These are phyloP conservation scores for Vigna unguiculata DNA, from an alignment of 306 rosid species.

Conservation along the genomic window DNA sequence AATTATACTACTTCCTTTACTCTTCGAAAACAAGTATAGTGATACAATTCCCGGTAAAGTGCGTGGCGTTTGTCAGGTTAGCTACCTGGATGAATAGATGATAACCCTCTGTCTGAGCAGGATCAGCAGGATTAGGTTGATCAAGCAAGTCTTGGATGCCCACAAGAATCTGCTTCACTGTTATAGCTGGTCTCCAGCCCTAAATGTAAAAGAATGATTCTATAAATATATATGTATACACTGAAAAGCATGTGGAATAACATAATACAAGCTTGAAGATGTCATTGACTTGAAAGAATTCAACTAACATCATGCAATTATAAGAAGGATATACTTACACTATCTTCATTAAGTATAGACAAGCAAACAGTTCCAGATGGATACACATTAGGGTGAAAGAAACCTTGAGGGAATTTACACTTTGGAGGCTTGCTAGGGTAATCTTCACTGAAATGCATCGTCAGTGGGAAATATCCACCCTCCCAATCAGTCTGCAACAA, in stretches of 20 bases:
- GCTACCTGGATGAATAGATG: conserved; percentile 96
- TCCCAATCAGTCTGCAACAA: conserved; percentile 98
- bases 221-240: background rate
- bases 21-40: background rate
- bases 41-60: background rate
- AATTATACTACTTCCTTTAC: conserved; percentile 28
- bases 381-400: conserved; percentile 98
- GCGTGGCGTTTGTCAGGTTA: conserved; percentile 11
- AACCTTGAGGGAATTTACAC: conserved; percentile 90
- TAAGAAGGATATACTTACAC: conserved; percentile 63
- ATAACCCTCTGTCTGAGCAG: conserved; percentile 99
- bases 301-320: no score
- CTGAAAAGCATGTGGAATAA: conserved; percentile 7
- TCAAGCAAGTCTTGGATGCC: conserved; percentile 96
- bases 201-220: conserved; percentile 33
- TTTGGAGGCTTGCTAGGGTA: conserved; percentile 99
- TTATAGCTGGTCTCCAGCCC: conserved; percentile 99
- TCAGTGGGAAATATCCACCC: conserved; percentile 89
- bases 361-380: conserved; percentile 99
- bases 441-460: conserved; percentile 97
- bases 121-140: conserved; percentile 95
- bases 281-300: no score
- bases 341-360: conserved; percentile 96
- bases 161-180: conserved; percentile 95
- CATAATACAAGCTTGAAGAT: background rate